Evolutionary conservation across 177 flowering plant species (phyloP).

Genomic region (Telopea speciosissima): DNA sequence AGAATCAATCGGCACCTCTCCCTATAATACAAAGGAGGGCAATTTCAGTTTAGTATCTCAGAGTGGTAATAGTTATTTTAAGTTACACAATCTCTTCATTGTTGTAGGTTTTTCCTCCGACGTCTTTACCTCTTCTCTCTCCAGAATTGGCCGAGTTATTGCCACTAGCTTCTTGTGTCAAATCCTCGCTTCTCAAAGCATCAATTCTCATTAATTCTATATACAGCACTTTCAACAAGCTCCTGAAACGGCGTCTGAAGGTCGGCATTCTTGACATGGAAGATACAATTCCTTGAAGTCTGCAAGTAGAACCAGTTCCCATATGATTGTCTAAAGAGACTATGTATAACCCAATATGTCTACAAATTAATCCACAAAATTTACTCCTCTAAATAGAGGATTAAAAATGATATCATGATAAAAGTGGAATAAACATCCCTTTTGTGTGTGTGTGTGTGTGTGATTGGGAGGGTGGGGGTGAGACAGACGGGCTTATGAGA

Average conservation of each 20-base stretch:
- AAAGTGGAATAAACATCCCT: no score
- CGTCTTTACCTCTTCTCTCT: not conserved
- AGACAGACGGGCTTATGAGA: no score
- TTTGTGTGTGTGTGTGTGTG: no score
- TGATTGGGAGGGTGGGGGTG: no score
- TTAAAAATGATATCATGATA: no score
- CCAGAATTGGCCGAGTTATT: not conserved
- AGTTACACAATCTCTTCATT: not conserved
- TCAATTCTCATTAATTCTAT: conserved; percentile 51
- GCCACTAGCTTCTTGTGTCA: conserved; percentile 11
- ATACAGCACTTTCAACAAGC: conserved; percentile 59
- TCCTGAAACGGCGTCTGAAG: conserved; percentile 63
- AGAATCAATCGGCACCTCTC: no score
- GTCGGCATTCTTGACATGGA: conserved; percentile 83
- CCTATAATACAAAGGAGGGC: no score
- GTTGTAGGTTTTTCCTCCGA: not conserved
- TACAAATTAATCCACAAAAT: no score
- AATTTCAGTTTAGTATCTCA: no score
- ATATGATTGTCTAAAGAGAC: not conserved
- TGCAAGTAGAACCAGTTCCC: conserved; percentile 15
- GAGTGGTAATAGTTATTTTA: no score
- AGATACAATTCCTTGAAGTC: conserved; percentile 77
- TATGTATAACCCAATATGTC: no score
- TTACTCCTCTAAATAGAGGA: no score
- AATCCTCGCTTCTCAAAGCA: conserved; percentile 25